These are phyloP conservation scores for Rhizodiscina lignyota DNA, from an alignment of 495 filamentous ascomycete species.

Conservation along the genomic window DNA sequence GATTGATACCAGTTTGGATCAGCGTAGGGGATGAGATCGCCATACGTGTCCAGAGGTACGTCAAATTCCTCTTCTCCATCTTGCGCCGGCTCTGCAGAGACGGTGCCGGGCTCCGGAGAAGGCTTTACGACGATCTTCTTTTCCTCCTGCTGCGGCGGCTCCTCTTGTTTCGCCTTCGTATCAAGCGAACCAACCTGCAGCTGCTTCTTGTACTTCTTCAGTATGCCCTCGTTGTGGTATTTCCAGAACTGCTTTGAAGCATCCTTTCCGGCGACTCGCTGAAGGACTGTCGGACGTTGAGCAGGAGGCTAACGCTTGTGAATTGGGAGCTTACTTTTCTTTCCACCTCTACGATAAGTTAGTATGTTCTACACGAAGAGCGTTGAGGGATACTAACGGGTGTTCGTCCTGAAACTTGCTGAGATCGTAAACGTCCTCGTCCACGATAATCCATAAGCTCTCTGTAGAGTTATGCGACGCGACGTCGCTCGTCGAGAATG, in stretches of 20 bases:
- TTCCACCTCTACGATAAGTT: constrained; percentile 45
- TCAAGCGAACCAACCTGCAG: constrained; percentile 85
- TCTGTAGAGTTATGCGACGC: constrained; percentile 77
- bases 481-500: constrained; percentile 69
- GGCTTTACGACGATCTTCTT: constrained; percentile 30
- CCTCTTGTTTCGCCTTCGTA: constrained; percentile 49
- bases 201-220: constrained; percentile 86
- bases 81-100: constrained; percentile 28
- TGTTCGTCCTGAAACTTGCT: constrained; percentile 91
- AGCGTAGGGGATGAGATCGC: constrained; percentile 74
- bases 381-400: constrained; percentile 39
- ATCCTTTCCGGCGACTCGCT: constrained; percentile 87
- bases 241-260: constrained; percentile 99
- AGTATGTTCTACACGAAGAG: constrained; percentile 3
- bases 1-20: constrained; percentile 95
- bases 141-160: constrained; percentile 31
- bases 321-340: constrained; percentile 55
- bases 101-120: constrained; percentile 26
- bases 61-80: constrained; percentile 38
- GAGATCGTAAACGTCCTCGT: constrained; percentile 93
- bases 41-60: constrained; percentile 58
- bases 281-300: constrained; percentile 42
- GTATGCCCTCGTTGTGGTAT: constrained; percentile 86
- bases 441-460: constrained; percentile 77
- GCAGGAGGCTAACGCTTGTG: not conserved